phyloP scores from a whole-genome alignment of 2,329 filamentous ascomycete genomes.

The Trichoderma semiorbis region DNA sequence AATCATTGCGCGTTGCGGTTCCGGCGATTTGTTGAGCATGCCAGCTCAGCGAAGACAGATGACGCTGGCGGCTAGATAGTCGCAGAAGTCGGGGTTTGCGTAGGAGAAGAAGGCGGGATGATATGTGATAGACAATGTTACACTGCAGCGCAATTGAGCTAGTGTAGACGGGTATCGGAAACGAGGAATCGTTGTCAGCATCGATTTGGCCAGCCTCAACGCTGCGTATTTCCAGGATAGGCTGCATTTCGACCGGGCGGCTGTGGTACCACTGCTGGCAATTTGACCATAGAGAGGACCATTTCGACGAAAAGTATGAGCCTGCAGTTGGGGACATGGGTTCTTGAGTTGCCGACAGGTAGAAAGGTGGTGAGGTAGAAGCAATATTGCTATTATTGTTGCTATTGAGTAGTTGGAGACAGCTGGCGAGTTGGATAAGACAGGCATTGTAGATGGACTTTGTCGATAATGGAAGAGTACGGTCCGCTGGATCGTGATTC shows the following conservation, averaged over 20 bases:
- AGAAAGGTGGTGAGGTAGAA: neutral
- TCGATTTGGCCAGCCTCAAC: slow-evolving; percentile 23
- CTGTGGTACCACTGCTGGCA: slow-evolving; percentile 22
- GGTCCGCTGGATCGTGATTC: neutral
- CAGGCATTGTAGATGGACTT: slow-evolving; percentile 14
- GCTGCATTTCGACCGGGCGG: slow-evolving; percentile 19
- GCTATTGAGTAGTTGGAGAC: slow-evolving; percentile 15
- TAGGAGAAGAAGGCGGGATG: slow-evolving; percentile 22
- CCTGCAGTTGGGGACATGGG: neutral
- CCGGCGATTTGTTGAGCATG: slow-evolving; percentile 32
- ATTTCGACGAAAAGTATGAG: slow-evolving; percentile 6
- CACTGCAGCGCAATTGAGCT: slow-evolving; percentile 23
- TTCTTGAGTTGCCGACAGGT: neutral
- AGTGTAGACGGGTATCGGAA: slow-evolving; percentile 24
- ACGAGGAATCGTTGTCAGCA: slow-evolving; percentile 20
- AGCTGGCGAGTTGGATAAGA: slow-evolving; percentile 16
- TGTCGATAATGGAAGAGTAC: neutral
- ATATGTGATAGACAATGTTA: slow-evolving; percentile 24
- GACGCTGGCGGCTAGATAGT: slow-evolving; percentile 8
- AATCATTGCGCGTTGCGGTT: slow-evolving; percentile 28
- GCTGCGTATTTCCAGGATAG: slow-evolving; percentile 22
- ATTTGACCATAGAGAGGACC: slow-evolving; percentile 21
- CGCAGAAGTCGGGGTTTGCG: slow-evolving; percentile 24
- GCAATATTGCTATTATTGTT: neutral
- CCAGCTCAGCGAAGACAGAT: slow-evolving; percentile 24